Percentiles rank a stretch among this genome's conserved stretches.
phyloP scores from a whole-genome alignment of 2,329 filamentous ascomycete species.

The Juglanconis oblonga region DNA sequence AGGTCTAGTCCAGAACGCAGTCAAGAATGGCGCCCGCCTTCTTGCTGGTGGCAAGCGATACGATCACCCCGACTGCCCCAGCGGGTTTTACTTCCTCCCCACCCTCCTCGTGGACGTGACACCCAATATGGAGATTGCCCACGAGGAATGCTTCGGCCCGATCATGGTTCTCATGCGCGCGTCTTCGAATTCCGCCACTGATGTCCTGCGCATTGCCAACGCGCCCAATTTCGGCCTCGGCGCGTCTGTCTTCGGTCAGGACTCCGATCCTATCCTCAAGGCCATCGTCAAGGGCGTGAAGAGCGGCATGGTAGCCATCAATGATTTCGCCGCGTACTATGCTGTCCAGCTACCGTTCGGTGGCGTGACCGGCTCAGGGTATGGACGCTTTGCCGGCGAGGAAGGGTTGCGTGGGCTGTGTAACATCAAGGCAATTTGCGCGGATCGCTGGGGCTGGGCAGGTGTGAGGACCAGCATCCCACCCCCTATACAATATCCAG shows the following conservation, averaged over 20 bases:
- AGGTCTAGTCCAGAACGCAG: constrained; percentile 71
- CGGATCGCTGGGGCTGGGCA: constrained; percentile 64
- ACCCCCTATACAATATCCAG: constrained; percentile 75
- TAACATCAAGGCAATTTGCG: constrained; percentile 83
- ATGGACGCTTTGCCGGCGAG: constrained; percentile 87
- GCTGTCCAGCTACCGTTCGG: constrained; percentile 94
- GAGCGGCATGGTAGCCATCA: constrained; percentile 89
- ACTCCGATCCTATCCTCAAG: constrained; percentile 56
- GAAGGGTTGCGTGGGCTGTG: constrained; percentile 83
- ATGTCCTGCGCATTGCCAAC: constrained; percentile 79
- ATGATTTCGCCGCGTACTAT: constrained; percentile 93
- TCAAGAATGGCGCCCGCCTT: constrained; percentile 73
- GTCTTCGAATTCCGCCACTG: constrained; percentile 50
- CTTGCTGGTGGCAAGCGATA: constrained; percentile 75
- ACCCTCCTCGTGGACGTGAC: constrained; percentile 91
- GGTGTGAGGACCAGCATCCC: constrained; percentile 77
- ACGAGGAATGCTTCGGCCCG: constrained; percentile 89
- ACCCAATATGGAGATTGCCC: constrained; percentile 78
- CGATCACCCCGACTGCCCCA: constrained; percentile 67
- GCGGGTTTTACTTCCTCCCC: constrained; percentile 88
- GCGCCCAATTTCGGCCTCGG: constrained; percentile 82
- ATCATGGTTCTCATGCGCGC: constrained; percentile 84
- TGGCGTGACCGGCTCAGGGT: constrained; percentile 83
- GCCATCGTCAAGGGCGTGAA: constrained; percentile 66
- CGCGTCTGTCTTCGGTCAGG: constrained; percentile 78